Base-by-base conservation (phyloP, 768 basidiomycete species). In the Panaeolus papilionaceus region DNA sequence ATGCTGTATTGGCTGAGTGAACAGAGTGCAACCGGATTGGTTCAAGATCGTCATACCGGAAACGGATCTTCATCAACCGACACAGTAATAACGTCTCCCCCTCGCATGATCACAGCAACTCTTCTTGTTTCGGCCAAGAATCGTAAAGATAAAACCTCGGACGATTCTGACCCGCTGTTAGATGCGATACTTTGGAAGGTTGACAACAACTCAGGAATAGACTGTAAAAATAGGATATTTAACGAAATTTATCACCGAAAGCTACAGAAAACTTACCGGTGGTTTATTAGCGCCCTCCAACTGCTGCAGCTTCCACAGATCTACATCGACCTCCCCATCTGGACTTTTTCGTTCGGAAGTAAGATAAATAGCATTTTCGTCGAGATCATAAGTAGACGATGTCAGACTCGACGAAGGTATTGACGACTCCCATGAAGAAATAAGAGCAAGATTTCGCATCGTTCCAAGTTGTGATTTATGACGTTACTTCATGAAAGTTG, bases 81-180 rank as follows among this genome's bases (percentile, higher is more conserved):
- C 58, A 92, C 75, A 45, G 89, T 88, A 9, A 88, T 88, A 66
- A 99, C 95, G 73, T 98, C 96, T 63, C 97, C 97, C 8, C 88
- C 86, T 7, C 88, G 84, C 70, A 89, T 88, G 14, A 97, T 84
- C 9, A 90, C 75, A 4, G 84, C 88, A 10, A 98, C 79, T 2
- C 83, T 81, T 61, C 88, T 83, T n/a, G 84, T 83, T 70, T 98
- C 96, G 4, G 91, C 82, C 33, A 95, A 80, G 61, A 94, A 86
- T 64, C 86, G 85, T 65, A 96, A 81, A 33, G 87, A 87, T 14
- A 93, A 77, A 12, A 92, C 82, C 74, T 92, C 85, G 11, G 80
- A 67, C 18, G 69, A 63, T 38, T 63, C 70, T 20, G 75, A 69
- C 14, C 66, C 68, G 65, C 71, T 68, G 14, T 76, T 71, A 7